Evolutionary conservation across 1,284 basidiomycete species (phyloP), one percentile per base, ranked within the genome.

Genomic region (Erythrobasidium hasegawianum): DNA sequence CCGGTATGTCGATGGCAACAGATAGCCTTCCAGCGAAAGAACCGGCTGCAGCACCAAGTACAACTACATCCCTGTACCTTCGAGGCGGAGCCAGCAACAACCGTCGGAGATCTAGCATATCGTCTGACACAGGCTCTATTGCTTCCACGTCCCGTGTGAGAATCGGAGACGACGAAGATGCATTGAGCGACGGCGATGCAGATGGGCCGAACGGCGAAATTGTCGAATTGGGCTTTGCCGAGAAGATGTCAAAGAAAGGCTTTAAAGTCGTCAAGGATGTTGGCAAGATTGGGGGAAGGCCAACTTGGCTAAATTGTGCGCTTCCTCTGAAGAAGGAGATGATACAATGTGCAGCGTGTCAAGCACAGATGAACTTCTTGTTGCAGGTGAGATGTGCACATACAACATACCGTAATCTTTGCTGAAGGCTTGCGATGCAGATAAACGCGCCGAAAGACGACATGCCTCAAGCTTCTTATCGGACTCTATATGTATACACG

Each of bases 291-390:
- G 62, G 62, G 1, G 62, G 62, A 11, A 65, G 57, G 53, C 62
- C 62, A 56, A 65, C 62, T 18, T 65, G 62, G 62, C 62, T 65
- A 3, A 56, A 65, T 33, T 56, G 55, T n/a, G 62, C 62, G n/a
- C 55, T 65, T 10, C 62, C 62, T 14, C 26, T 65, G 18, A 45
- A 53, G 18, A 20, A 39, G 16, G 62, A 57, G 20, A 57, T 57
- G 56, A 47, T 58, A 9, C 47, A 18, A 3, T 65, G 62, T 33
- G 24, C 22, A 1, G 38, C 55, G 1, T 65, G 62, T 24, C 38
- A 65, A 10, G 43, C 7, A 18, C 54, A 47, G 1, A 65, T 65
- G 62, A 33, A 49, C 18, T 57, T 41, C 29, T 43, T 64, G 14
- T 41, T 64, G n/a, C 61, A 47, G 43, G 43, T 47, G n/a, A 24